These are phyloP conservation scores for Vaccinium darrowii DNA, from an alignment of 148 eudicot species.

Conservation along the genomic window DNA sequence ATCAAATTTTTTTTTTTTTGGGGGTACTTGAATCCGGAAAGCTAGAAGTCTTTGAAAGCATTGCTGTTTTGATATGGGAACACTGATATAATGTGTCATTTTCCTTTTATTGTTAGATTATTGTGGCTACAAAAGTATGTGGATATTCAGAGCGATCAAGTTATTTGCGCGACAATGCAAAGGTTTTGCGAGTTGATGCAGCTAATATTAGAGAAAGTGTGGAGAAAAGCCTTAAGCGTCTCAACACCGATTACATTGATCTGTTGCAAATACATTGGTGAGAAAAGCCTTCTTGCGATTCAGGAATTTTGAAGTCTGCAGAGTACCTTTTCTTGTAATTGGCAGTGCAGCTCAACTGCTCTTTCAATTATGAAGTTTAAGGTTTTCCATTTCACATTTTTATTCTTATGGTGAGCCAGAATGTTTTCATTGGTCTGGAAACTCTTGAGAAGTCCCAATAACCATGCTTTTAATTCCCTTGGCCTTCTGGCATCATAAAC, in stretches of 20 bases:
- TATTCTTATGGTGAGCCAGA: neutral
- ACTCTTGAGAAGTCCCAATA: neutral
- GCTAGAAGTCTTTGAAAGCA: neutral
- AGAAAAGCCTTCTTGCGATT: conserved; percentile 22
- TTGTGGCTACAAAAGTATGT: conserved; percentile 88
- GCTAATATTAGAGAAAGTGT: conserved; percentile 94
- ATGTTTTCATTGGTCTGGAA: conserved; percentile 13
- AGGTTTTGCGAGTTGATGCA: conserved; percentile 83
- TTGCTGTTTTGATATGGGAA: neutral
- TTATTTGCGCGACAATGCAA: conserved; percentile 73
- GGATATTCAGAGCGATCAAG: conserved; percentile 76
- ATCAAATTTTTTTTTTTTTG: neutral
- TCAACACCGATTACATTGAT: conserved; percentile 83
- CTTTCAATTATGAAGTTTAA: neutral
- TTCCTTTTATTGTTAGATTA: conserved; percentile 44
- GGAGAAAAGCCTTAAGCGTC: conserved; percentile 94
- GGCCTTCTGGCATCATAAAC: conserved; percentile 2
- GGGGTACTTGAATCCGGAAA: neutral
- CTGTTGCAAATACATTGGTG: conserved; percentile 92
- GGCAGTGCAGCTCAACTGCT: neutral
- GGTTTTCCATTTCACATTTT: neutral
- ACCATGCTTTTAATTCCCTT: neutral
- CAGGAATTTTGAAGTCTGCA: neutral
- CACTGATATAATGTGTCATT: conserved; percentile 15
- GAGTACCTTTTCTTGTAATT: neutral